Conservation (phyloP, 1,284 basidiomycete species). For the Sanghuangporus weigelae region DNA sequence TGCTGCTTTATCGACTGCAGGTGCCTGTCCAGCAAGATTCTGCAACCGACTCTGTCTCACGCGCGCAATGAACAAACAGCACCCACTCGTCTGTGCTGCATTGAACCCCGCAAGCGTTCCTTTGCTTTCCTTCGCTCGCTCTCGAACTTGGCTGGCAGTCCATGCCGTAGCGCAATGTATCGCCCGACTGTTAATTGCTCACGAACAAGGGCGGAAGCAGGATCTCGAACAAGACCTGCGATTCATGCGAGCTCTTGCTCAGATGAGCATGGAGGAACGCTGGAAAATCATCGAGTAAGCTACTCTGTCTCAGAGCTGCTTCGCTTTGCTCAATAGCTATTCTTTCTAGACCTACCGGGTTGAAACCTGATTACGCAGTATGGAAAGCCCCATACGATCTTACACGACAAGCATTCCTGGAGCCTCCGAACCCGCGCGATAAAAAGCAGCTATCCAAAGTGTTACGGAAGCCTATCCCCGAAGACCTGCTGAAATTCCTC, state of each 20-base stretch:
- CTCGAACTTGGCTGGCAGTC: slow-evolving; percentile 67
- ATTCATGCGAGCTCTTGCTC: slow-evolving; percentile 48
- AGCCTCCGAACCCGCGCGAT: slow-evolving; percentile 41
- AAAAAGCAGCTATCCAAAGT: slow-evolving; percentile 54
- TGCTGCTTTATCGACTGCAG: slow-evolving; percentile 20
- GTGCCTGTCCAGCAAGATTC: slow-evolving; percentile 58
- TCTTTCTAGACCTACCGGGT: slow-evolving; percentile 27
- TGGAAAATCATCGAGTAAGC: slow-evolving; percentile 48
- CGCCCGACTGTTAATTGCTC: slow-evolving; percentile 55
- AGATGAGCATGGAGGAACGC: slow-evolving; percentile 62
- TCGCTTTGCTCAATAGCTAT: not conserved
- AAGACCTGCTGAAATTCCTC: slow-evolving; percentile 49
- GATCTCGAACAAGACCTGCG: slow-evolving; percentile 44
- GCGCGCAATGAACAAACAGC: slow-evolving; percentile 50
- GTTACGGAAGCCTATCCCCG: slow-evolving; percentile 50
- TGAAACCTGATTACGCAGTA: slow-evolving; percentile 50
- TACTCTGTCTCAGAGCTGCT: slow-evolving; percentile 18
- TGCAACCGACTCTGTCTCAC: slow-evolving; percentile 74
- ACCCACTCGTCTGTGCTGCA: slow-evolving; percentile 69
- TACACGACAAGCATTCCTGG: slow-evolving; percentile 53
- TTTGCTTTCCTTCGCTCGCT: slow-evolving; percentile 55
- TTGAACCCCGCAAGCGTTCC: slow-evolving; percentile 65
- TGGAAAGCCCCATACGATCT: slow-evolving; percentile 61
- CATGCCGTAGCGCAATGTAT: slow-evolving; percentile 66
- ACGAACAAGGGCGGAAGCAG: slow-evolving; percentile 41